These are phyloP conservation scores for Aspergillus carlsbadensis DNA, from an alignment of 495 filamentous ascomycete species.

Conservation along the genomic window DNA sequence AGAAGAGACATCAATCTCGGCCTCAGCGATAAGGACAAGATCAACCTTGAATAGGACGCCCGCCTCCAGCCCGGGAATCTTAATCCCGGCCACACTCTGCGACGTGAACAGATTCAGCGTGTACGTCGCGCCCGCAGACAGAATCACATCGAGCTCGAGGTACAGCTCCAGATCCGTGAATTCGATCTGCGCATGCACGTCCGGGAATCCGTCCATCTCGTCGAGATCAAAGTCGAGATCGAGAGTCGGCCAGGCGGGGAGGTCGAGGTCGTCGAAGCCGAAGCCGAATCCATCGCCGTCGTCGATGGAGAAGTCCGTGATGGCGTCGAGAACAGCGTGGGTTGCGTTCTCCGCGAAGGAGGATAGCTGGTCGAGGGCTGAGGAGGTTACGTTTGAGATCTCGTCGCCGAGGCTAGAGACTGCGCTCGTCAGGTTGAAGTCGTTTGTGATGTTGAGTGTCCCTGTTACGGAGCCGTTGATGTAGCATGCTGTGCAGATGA, in stretches of 20 bases:
- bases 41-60: background rate
- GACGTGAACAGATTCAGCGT: constrained; percentile 4
- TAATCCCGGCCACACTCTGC: background rate
- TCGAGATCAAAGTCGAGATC: constrained; percentile 5
- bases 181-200: background rate
- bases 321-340: no score
- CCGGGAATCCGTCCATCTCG: background rate
- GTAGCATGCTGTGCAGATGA: no score
- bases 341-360: no score
- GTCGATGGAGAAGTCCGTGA: no score
- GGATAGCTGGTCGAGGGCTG: no score
- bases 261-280: background rate
- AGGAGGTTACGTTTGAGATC: no score
- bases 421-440: no score
- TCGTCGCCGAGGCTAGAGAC: no score
- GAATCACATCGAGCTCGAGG: background rate
- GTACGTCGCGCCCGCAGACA: constrained; percentile 4
- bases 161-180: constrained; percentile 5
- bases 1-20: constrained; percentile 1
- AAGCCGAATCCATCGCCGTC: no score
- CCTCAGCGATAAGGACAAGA: constrained; percentile 1
- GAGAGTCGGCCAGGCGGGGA: constrained; percentile 3
- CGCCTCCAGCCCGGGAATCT: background rate
- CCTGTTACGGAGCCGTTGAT: no score
- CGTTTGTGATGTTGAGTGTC: no score